Conservation (phyloP, 1,284 basidiomycete species). For the Irpex sp. region DNA sequence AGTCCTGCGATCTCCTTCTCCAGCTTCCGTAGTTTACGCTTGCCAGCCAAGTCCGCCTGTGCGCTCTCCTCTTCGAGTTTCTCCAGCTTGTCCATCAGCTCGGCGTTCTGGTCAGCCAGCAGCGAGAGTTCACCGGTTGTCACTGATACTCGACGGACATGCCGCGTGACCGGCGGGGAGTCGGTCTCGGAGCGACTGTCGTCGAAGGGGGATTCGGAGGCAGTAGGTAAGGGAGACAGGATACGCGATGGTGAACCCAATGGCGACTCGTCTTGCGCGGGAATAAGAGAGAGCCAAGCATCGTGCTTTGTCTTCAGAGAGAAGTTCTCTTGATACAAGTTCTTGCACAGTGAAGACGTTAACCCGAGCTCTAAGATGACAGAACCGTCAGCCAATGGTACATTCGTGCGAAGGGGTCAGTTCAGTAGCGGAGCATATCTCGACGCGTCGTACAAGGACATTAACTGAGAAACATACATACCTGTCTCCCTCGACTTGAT, state of each 20-base stretch:
- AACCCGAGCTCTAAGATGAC: slow-evolving; percentile 54
- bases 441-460: neutral
- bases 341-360: slow-evolving; percentile 67
- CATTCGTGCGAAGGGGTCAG: neutral
- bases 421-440: neutral
- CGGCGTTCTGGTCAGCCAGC: slow-evolving; percentile 78
- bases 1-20: slow-evolving; percentile 75
- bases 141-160: slow-evolving; percentile 55
- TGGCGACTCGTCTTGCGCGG: slow-evolving; percentile 28
- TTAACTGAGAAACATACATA: slow-evolving; percentile 30
- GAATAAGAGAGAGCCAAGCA: slow-evolving; percentile 59
- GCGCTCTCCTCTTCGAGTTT: slow-evolving; percentile 69
- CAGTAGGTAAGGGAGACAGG: slow-evolving; percentile 17
- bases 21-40: slow-evolving; percentile 63
- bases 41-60: slow-evolving; percentile 62
- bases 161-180: slow-evolving; percentile 28
- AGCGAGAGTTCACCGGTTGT: slow-evolving; percentile 65
- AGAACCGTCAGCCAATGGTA: neutral
- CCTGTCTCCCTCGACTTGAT: slow-evolving; percentile 77
- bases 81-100: slow-evolving; percentile 71
- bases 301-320: slow-evolving; percentile 67
- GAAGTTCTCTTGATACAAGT: slow-evolving; percentile 64
- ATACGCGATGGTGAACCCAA: slow-evolving; percentile 21
- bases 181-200: slow-evolving; percentile 31
- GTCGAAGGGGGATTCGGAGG: slow-evolving; percentile 22